Conservation (phyloP, 768 basidiomycete genomes). For the Porphyrellus cyaneotinctus region DNA sequence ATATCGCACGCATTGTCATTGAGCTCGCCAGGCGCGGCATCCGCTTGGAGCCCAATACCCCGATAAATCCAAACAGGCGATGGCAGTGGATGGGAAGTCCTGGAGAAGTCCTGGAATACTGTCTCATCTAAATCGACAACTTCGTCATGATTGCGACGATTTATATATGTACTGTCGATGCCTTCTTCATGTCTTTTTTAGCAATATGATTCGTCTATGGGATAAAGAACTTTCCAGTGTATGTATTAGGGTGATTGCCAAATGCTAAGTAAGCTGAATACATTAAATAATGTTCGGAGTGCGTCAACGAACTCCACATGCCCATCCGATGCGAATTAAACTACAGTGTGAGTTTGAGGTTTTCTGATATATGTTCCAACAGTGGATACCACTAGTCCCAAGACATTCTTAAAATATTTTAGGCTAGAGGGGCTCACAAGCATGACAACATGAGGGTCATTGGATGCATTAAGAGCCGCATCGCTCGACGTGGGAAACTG, state of each 20-base stretch:
- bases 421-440: conserved; percentile 2
- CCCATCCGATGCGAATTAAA: neutral
- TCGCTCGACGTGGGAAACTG: conserved; percentile 4
- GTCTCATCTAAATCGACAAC: conserved; percentile 20
- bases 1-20: conserved; percentile 76
- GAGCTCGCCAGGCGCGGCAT: conserved; percentile 73
- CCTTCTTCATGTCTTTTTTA: conserved; percentile 2
- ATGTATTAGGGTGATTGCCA: no score
- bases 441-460: conserved; percentile 4
- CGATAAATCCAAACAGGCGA: conserved; percentile 58
- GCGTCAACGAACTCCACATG: conserved; percentile 10
- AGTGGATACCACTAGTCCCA: conserved; percentile 1
- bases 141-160: neutral
- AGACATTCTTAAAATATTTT: neutral
- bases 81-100: conserved; percentile 87
- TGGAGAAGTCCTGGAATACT: conserved; percentile 58
- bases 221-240: neutral
- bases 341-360: conserved; percentile 3
- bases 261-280: no score
- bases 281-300: neutral
- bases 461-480: neutral
- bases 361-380: neutral
- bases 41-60: conserved; percentile 66
- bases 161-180: neutral
- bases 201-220: neutral